Evolutionary conservation across 148 eudicot genomes (phyloP), one percentile per base, ranked within the genome.

Genomic region (Salicornia ramosissima): DNA sequence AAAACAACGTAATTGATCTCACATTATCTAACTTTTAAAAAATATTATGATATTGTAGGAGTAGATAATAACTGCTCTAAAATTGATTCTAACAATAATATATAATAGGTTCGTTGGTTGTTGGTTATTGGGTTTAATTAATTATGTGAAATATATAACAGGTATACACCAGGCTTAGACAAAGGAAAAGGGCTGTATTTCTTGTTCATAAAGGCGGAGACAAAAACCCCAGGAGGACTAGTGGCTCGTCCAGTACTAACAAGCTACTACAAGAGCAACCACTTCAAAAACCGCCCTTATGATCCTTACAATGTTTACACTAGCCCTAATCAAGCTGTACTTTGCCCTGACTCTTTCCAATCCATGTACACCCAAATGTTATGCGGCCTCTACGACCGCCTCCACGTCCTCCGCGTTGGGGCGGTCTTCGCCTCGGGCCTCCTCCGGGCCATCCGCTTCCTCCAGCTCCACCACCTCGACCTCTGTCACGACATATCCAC

Each of bases 331-430:
- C 94, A 86, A 61, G 82, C 97, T 19, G 80, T 91, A 54, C 85
- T 91, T 1, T 88, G 97, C 59, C 63, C 61, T 1, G 97, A 91
- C 69, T 82, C 91, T 6, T 88, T 74, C 78, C 97, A 91, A 28
- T 88, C 94, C 84, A 91, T 91, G 97, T 88, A 91, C 79, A 71
- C 88, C 5, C 97, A 88, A 63, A 88, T 91, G 97, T 80, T 91
- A 0, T 86, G 91, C n/a, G 97, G 94, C 12, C 88, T 91, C 57
- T 59, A 85, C 52, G 71, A 83, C 71, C 86, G 87, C 25, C 74
- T 72, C 11, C 34, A 79, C 6, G 97, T 91, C 61, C 81, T 83
- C 29, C 85, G 91, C 0, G 77, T 88, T 5, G 97, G 97, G 2
- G 94, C 94, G 0, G 87, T 88, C 14, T 91, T 91, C 56, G 97